phyloP scores from a whole-genome alignment of 768 basidiomycete genomes.

The Lyophyllum semitale region DNA sequence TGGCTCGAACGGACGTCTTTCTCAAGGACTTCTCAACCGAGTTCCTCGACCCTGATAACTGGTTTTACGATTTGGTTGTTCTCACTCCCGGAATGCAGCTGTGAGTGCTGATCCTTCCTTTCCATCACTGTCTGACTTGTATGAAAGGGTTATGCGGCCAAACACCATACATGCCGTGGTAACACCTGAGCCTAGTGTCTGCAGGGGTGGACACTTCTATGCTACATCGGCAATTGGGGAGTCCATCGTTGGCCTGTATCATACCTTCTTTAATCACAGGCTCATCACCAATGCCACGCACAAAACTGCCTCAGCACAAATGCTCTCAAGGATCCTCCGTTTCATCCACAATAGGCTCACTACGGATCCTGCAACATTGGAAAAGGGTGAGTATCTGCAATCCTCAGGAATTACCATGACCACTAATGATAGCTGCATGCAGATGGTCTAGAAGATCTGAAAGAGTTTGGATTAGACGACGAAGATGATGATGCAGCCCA shows the following conservation, averaged over 20 bases:
- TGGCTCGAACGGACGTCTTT: neutral
- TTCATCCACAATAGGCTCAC: neutral
- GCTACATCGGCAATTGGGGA: constrained; percentile 3
- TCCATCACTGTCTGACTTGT: too few relatives aligned
- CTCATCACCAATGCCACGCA: neutral
- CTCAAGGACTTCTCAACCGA: neutral
- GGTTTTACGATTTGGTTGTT: too few relatives aligned
- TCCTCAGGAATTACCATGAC: too few relatives aligned
- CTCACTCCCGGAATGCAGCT: too few relatives aligned
- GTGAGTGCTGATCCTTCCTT: too few relatives aligned
- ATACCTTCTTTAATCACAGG: neutral
- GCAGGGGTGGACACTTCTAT: constrained; percentile 15
- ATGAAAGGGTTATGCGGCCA: too few relatives aligned
- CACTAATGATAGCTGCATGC: neutral
- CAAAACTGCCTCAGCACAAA: neutral
- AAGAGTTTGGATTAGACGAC: neutral
- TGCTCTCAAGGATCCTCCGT: neutral
- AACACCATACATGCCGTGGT: constrained; percentile 14
- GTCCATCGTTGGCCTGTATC: neutral
- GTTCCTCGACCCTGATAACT: too few relatives aligned
- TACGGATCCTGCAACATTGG: neutral
- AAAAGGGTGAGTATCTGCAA: too few relatives aligned
- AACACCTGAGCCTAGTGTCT: constrained; percentile 6
- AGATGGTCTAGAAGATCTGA: neutral
- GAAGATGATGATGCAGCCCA: neutral